Base-by-base conservation (phyloP, 768 basidiomycete genomes). In the Phaeolepiota aurea region DNA sequence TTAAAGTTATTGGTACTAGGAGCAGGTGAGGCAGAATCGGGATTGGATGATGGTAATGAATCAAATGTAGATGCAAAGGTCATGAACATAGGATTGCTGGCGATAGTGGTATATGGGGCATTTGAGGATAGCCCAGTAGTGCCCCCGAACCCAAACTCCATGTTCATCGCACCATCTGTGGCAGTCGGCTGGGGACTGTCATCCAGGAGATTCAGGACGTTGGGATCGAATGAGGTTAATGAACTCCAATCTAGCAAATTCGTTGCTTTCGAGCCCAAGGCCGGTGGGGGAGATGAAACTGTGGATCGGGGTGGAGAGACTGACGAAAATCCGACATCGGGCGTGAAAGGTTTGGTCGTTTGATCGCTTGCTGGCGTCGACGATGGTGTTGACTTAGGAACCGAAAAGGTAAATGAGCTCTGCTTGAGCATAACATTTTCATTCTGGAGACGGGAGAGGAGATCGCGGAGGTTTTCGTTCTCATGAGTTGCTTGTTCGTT, bases 401-500 rank as follows among this genome's bases (percentile, higher is more conserved):
- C 72, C 1, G 78, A 61, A 54, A 94, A 94, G 1, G 90, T 93
- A 59, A 96, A 97, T 2, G 82, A 69, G 0, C 75, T 62, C 54
- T 88, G 77, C 59, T 87, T 91, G 51, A 96, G 74, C 38, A 77
- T 63, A 41, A 88, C 61, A 47, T 93, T 94, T 65, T 97, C 92
- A 42, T 77, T 79, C 56, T 93, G 92, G 2, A 97, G 68, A 10
- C 91, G 78, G 38, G 77, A 65, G 32, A 94, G 71, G 38, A 94
- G 72, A 54, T 93, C 91, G 34, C 87, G 80, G 16, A 96, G 69
- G 53, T 93, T 94, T 46, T 86, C 82, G 50, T 97, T 94, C 64
- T 94, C 92, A 16, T 79, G 63, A 41, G 65, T 63, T 0, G 84
- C 74, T 16, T 69, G 70, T 33, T 82, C 77, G 47, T 88, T 87